Evolutionary conservation across 305 asterid genomes (phyloP).

Genomic region (Fraxinus dipetala): DNA sequence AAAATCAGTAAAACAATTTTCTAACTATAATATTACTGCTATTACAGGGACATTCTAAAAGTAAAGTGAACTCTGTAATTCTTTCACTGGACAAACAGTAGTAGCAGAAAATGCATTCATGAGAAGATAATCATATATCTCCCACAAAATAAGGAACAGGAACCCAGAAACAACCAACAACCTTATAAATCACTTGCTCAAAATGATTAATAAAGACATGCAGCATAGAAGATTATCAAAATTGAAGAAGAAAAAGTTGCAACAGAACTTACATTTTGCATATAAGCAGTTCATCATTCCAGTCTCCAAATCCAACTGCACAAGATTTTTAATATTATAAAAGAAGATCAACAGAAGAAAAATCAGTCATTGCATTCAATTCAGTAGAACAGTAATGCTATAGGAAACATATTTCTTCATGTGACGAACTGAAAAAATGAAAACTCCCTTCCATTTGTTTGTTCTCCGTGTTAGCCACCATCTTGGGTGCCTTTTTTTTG

Average conservation of each 20-base stretch:
- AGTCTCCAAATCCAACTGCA: constrained; percentile 93
- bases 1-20: not conserved
- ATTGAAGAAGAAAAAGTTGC: not conserved
- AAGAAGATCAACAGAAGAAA: not conserved
- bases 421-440: not conserved
- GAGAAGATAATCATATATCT: not conserved
- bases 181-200: not conserved
- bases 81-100: not conserved
- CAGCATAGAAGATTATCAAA: not conserved
- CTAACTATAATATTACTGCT: not conserved
- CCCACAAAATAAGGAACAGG: not conserved
- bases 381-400: not conserved
- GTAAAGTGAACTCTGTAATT: not conserved
- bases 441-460: not conserved
- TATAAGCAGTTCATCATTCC: constrained; percentile 99
- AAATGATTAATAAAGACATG: not conserved
- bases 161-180: not conserved
- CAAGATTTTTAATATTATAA: constrained; percentile 11
- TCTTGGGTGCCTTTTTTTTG: not conserved
- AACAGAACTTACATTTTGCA: constrained; percentile 79
- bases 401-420: not conserved
- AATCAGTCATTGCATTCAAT: not conserved
- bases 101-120: not conserved
- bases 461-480: not conserved
- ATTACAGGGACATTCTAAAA: not conserved